A percentile compares a stretch with the other conserved stretches of the same genome.
Conservation (phyloP, 352 stramenopile species). For the Pythium brachiatum region DNA sequence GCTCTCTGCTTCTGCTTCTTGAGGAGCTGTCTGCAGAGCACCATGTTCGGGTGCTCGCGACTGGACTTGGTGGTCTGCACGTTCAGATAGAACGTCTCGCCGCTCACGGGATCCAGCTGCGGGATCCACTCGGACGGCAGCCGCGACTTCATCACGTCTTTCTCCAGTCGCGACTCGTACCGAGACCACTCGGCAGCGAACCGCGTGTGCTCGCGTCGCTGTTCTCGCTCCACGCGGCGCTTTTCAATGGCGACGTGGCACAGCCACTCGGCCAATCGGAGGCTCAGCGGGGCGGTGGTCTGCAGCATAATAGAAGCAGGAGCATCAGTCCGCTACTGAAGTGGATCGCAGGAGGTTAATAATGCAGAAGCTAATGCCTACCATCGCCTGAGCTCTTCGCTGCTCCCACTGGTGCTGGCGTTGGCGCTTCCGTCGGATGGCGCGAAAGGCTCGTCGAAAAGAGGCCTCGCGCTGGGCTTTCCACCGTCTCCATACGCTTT, state of each 20-base stretch:
- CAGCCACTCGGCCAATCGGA: slow-evolving; percentile 30
- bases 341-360: too few relatives aligned
- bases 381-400: slow-evolving; percentile 5
- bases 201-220: slow-evolving; percentile 23
- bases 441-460: slow-evolving; percentile 11
- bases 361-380: background rate
- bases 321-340: too few relatives aligned
- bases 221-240: slow-evolving; percentile 22
- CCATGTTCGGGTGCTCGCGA: slow-evolving; percentile 37
- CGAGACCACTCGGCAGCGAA: slow-evolving; percentile 31
- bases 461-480: background rate
- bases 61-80: slow-evolving; percentile 31
- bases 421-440: slow-evolving; percentile 9
- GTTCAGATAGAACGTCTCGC: slow-evolving; percentile 43
- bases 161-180: slow-evolving; percentile 38
- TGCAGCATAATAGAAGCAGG: background rate
- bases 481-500: slow-evolving; percentile 21
- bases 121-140: slow-evolving; percentile 42
- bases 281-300: slow-evolving; percentile 6
- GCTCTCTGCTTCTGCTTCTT: slow-evolving; percentile 31
- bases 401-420: slow-evolving; percentile 15
- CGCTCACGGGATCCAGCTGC: slow-evolving; percentile 34
- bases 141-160: slow-evolving; percentile 37
- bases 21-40: slow-evolving; percentile 30
- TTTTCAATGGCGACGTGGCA: slow-evolving; percentile 33